Evolutionary conservation across 257 asterid species (phyloP).

Genomic region (Coffea eugenioides): DNA sequence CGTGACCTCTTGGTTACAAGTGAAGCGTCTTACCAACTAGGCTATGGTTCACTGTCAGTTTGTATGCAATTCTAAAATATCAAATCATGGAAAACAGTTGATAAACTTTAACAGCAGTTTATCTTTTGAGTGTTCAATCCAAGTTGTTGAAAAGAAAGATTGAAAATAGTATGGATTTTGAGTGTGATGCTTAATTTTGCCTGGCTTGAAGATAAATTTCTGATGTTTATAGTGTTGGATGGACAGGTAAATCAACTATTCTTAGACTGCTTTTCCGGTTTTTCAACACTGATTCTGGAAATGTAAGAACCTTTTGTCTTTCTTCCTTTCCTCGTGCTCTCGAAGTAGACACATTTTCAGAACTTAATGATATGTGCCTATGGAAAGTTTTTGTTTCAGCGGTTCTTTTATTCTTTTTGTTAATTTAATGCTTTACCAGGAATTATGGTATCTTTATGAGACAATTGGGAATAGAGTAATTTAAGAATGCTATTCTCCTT

Average conservation of each 20-base stretch:
- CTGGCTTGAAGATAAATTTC: background rate
- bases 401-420: background rate
- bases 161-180: background rate
- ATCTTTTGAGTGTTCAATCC: background rate
- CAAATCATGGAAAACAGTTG: background rate
- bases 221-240: constrained; percentile 17
- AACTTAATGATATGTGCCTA: background rate
- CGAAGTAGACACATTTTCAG: background rate
- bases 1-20: too few relatives aligned
- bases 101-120: background rate
- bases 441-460: background rate
- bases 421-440: background rate
- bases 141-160: background rate
- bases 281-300: constrained; percentile 79
- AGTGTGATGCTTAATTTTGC: constrained; percentile 1
- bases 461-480: background rate
- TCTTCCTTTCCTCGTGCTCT: background rate
- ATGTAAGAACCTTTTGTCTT: constrained; percentile 45
- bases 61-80: background rate
- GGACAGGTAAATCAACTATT: constrained; percentile 92
- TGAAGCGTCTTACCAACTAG: too few relatives aligned
- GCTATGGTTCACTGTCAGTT: too few relatives aligned
- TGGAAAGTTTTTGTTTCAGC: background rate
- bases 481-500: background rate
- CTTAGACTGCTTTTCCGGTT: constrained; percentile 92